A percentile compares a stretch with the other conserved stretches of the same genome.
phyloP scores from a whole-genome alignment of 805 yeast species.

The Starmerella roubikii region DNA sequence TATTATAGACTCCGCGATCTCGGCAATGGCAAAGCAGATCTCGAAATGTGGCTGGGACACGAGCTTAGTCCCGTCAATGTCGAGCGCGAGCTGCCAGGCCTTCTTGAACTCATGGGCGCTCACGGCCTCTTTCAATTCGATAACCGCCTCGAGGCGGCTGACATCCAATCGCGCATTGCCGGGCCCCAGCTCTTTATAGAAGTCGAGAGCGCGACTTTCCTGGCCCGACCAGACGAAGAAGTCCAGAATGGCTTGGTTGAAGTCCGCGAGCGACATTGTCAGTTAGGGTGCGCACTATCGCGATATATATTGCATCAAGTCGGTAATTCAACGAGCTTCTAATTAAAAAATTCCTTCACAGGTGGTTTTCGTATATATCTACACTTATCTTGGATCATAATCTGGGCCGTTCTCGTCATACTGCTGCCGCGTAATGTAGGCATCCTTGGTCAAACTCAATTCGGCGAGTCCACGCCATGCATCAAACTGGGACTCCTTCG shows the following conservation, averaged over 20 bases:
- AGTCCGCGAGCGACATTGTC: not conserved
- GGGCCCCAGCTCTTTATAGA: not conserved
- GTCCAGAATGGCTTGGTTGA: conserved; percentile 1
- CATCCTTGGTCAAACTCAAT: conserved; percentile 42
- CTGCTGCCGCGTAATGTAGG: conserved; percentile 52
- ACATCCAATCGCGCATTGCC: not conserved
- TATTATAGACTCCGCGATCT: not conserved
- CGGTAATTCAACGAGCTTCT: not conserved
- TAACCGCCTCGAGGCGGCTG: not conserved
- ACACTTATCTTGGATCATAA: no score
- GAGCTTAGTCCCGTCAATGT: not conserved
- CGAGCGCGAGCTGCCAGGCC: not conserved
- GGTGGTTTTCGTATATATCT: not conserved
- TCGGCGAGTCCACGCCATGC: conserved; percentile 92
- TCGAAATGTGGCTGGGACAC: not conserved
- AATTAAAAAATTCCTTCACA: not conserved
- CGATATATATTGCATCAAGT: no score
- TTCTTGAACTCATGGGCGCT: not conserved
- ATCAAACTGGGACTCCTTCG: conserved; percentile 58
- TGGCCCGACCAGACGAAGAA: conserved; percentile 1
- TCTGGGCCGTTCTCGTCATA: conserved; percentile 84
- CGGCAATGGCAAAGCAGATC: not conserved
- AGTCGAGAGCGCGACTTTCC: not conserved
- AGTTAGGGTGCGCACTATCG: not conserved
- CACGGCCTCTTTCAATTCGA: not conserved